A percentile compares a stretch with the other conserved stretches of the same genome.
Evolutionary conservation across 2,329 filamentous ascomycete species (phyloP).

Genomic region (Fusarium udum): DNA sequence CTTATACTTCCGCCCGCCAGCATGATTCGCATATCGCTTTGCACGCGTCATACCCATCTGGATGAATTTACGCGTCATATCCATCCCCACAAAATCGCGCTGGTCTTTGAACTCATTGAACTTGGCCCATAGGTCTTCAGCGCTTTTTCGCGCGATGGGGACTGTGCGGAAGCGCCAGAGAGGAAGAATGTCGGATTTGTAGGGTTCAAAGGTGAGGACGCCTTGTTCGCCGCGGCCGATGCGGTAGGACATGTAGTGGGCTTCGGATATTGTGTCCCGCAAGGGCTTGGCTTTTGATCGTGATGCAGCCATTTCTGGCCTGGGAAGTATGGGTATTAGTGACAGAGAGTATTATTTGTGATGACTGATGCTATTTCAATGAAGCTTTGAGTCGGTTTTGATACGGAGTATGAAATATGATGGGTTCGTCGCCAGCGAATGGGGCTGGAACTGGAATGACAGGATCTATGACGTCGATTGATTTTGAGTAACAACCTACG

Average conservation of each 20-base stretch:
- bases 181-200: slow-evolving; percentile 68
- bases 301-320: background rate
- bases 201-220: slow-evolving; percentile 70
- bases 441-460: background rate
- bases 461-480: background rate
- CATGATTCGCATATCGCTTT: slow-evolving; percentile 66
- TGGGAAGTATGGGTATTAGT: rapidly evolving
- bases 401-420: background rate
- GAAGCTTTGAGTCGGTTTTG: too few species aligned
- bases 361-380: background rate
- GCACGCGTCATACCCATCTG: slow-evolving; percentile 74
- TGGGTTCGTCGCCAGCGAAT: background rate
- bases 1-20: slow-evolving; percentile 64
- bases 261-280: slow-evolving; percentile 14
- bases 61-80: slow-evolving; percentile 71
- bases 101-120: slow-evolving; percentile 62
- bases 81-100: slow-evolving; percentile 70
- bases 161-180: slow-evolving; percentile 63
- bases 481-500: too few species aligned
- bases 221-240: slow-evolving; percentile 69
- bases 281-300: background rate
- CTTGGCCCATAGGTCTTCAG: slow-evolving; percentile 56
- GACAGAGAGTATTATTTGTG: background rate
- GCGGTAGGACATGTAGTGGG: slow-evolving; percentile 53
- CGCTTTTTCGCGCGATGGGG: slow-evolving; percentile 51